Evolutionary conservation across 495 filamentous ascomycete genomes (phyloP).

Genomic region (Talaromyces borbonicus): DNA sequence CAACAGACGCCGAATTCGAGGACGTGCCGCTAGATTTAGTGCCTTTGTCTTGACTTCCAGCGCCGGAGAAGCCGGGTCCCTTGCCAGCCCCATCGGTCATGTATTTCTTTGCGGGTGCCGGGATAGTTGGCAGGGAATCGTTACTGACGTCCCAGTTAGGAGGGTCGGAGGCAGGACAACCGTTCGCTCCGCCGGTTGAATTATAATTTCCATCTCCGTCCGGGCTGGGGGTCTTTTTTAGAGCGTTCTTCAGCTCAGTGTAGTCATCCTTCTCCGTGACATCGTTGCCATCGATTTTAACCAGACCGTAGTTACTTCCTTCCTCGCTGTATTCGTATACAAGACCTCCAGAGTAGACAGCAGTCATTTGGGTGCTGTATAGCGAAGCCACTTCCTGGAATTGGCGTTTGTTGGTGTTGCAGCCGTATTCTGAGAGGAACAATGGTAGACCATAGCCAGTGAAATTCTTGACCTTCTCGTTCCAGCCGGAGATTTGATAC

Average conservation of each 20-base stretch:
- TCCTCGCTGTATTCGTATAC: conserved; percentile 93
- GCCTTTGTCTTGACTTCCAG: conserved; percentile 63
- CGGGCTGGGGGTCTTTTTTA: conserved; percentile 53
- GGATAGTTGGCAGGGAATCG: conserved; percentile 65
- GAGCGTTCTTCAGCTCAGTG: conserved; percentile 52
- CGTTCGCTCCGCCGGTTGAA: conserved; percentile 47
- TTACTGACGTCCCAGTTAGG: conserved; percentile 63
- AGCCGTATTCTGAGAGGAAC: conserved; percentile 94
- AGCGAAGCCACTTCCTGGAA: conserved; percentile 74
- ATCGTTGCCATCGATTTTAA: conserved; percentile 48
- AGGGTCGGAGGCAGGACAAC: conserved; percentile 57
- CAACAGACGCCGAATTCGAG: conserved; percentile 48
- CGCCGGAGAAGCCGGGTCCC: conserved; percentile 59
- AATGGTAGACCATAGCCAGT: conserved; percentile 83
- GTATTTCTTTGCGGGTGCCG: conserved; percentile 53
- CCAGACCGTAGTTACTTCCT: conserved; percentile 66
- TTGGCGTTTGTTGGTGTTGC: conserved; percentile 66
- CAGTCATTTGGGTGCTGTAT: conserved; percentile 76
- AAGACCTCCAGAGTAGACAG: conserved; percentile 89
- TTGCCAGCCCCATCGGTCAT: conserved; percentile 65
- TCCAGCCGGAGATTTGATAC: conserved; percentile 71
- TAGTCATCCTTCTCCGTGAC: conserved; percentile 56
- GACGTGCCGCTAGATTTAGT: conserved; percentile 47
- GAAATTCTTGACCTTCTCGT: conserved; percentile 86
- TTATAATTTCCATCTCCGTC: conserved; percentile 70